phyloP scores from a whole-genome alignment of 2,329 filamentous ascomycete genomes.

The Calonectria pseudoturangicola region DNA sequence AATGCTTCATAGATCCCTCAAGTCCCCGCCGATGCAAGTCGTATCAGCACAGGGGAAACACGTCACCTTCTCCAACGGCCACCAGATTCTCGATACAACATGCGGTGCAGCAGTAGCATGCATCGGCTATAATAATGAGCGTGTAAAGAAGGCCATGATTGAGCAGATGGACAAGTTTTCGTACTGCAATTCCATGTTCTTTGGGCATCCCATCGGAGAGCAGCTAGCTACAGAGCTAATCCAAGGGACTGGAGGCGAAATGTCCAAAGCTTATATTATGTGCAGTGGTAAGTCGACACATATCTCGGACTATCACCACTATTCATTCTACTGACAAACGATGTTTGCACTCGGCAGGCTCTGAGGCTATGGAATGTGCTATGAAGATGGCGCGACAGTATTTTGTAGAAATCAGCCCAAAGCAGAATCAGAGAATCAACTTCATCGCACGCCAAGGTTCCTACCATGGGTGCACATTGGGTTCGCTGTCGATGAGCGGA shows the following conservation, averaged over 20 bases:
- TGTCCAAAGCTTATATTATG: constrained; percentile 48
- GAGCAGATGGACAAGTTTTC: constrained; percentile 47
- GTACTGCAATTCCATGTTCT: constrained; percentile 49
- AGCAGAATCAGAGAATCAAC: constrained; percentile 61
- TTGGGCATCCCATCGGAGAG: constrained; percentile 47
- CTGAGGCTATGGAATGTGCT: constrained; percentile 65
- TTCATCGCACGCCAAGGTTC: constrained; percentile 47
- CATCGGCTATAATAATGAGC: constrained; percentile 49
- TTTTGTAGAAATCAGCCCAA: constrained; percentile 61
- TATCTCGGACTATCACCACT: background rate
- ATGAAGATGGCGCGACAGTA: constrained; percentile 69
- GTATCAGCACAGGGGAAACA: constrained; percentile 11
- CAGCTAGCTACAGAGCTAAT: constrained; percentile 49
- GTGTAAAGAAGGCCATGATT: constrained; percentile 49
- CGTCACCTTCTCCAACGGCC: constrained; percentile 45
- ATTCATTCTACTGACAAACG: background rate
- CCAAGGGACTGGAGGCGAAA: constrained; percentile 43
- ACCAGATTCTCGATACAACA: constrained; percentile 50
- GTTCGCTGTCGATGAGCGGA: constrained; percentile 45
- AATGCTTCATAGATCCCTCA: constrained; percentile 1
- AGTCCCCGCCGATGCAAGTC: background rate
- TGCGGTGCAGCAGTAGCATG: constrained; percentile 51
- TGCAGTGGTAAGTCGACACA: constrained; percentile 20
- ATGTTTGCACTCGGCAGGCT: constrained; percentile 62
- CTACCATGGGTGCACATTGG: constrained; percentile 48